phyloP scores from a whole-genome alignment of 2,329 filamentous ascomycete species.

The Ophiostoma tasmaniense region DNA sequence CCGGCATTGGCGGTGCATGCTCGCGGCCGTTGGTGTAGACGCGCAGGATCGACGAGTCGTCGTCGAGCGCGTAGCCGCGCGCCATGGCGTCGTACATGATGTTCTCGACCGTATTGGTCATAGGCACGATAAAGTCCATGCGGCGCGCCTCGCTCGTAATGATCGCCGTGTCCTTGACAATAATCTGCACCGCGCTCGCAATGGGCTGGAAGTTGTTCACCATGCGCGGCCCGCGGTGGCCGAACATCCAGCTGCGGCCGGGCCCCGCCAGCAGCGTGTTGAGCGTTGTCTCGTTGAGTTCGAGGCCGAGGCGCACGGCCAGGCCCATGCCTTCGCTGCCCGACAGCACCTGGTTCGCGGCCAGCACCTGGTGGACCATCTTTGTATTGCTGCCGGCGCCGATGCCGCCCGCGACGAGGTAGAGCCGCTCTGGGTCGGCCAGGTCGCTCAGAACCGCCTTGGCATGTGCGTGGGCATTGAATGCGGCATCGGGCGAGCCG shows the following conservation, averaged over 20 bases:
- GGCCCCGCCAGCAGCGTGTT: constrained; percentile 38
- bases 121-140: constrained; percentile 48
- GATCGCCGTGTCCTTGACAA: constrained; percentile 55
- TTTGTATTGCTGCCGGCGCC: constrained; percentile 55
- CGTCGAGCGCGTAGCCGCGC: constrained; percentile 43
- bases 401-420: constrained; percentile 50
- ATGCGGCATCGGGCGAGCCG: constrained; percentile 44
- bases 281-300: constrained; percentile 32
- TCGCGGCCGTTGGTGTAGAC: constrained; percentile 34
- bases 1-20: background rate
- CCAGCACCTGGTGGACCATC: constrained; percentile 55
- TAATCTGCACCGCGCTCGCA: constrained; percentile 51
- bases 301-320: constrained; percentile 46
- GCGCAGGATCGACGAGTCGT: constrained; percentile 37
- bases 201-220: constrained; percentile 45
- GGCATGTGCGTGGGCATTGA: constrained; percentile 51
- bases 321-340: constrained; percentile 54
- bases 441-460: constrained; percentile 54
- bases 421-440: constrained; percentile 53
- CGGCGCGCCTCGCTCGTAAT: constrained; percentile 57
- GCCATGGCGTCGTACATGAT: constrained; percentile 52
- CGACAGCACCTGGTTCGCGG: constrained; percentile 54
- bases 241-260: constrained; percentile 54
- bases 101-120: constrained; percentile 56
- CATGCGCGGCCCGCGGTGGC: constrained; percentile 49